Evolutionary conservation across 805 yeast species (phyloP), one percentile per base, ranked within the genome.

Genomic region (Nematodospora valgi): DNA sequence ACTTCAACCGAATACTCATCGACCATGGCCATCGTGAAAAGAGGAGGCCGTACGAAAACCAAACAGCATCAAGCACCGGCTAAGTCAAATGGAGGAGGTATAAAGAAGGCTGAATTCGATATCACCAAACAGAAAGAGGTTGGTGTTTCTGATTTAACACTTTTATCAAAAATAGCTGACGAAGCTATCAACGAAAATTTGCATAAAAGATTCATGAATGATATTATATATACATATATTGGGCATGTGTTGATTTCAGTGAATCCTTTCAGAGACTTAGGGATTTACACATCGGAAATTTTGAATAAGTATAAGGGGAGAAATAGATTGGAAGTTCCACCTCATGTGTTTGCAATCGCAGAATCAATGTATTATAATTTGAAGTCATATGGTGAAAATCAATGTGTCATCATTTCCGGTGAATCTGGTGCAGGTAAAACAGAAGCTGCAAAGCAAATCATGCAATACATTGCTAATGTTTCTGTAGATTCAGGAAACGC

Each of bases 401-500:
- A 93, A 59, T 91, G 98, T 73, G 98, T 93, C 15, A 93, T 93
- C 49, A 93, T 93, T 47, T 86, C 96, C 3, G 98, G 98, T 38
- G 98, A 91, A 59, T 86, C 96, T 1, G 98, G 98, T 43, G 98
- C 98, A 4, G 98, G 98, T 33, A 91, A 91, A 56, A 91, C 98
- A 4, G 98, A 91, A 64, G 97, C 97, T 15, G 97, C 98, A 27
- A 91, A 91, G 68, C 79, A 94, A 58, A 89, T 91, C 60, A 91
- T 91, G 98, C 97, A 91, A 62, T 91, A 91, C 58, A 83, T 91
- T 48, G 88, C 97, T 23, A 79, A 89, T 16, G 95, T 88, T 3
- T 81, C 93, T 2, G 94, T 89, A 9, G 67, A 59, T 34, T 62
- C 78, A 6, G 71, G 83, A 14, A 73, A 83, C 21, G 70, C 69